These are phyloP conservation scores for Sugiyamaella japonica DNA, from an alignment of 1,139 yeast genomes.

Conservation along the genomic window DNA sequence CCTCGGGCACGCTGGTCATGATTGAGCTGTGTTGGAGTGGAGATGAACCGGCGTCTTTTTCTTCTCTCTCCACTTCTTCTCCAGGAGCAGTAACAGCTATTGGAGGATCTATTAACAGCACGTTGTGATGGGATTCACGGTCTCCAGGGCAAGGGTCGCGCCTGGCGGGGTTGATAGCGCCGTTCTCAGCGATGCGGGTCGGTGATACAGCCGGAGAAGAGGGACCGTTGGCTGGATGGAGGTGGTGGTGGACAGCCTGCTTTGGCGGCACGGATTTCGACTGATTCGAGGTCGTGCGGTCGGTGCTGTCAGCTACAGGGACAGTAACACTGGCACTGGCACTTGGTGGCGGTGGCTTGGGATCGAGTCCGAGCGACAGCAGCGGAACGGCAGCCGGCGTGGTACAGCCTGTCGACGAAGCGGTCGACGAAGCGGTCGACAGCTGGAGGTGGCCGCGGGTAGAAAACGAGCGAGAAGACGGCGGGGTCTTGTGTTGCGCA, in stretches of 20 bases:
- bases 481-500: constrained; percentile 3
- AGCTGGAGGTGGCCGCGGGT: neutral
- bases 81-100: neutral
- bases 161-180: constrained; percentile 10
- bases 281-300: too few relatives aligned
- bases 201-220: constrained; percentile 3
- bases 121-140: neutral
- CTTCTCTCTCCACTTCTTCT: neutral
- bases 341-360: constrained; percentile 1
- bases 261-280: neutral
- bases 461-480: constrained; percentile 6
- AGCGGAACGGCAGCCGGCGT: constrained; percentile 20
- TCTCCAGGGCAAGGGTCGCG: neutral
- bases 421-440: neutral
- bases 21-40: neutral
- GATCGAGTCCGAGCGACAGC: constrained; percentile 22
- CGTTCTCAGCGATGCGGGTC: neutral
- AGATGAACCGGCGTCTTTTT: neutral
- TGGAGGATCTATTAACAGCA: constrained; percentile 10
- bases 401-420: neutral
- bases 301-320: too few relatives aligned
- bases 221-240: neutral
- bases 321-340: neutral
- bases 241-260: neutral
- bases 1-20: constrained; percentile 8